These are phyloP conservation scores for Beauveria sp. DNA, from an alignment of 2,329 filamentous ascomycete genomes.

Conservation along the genomic window DNA sequence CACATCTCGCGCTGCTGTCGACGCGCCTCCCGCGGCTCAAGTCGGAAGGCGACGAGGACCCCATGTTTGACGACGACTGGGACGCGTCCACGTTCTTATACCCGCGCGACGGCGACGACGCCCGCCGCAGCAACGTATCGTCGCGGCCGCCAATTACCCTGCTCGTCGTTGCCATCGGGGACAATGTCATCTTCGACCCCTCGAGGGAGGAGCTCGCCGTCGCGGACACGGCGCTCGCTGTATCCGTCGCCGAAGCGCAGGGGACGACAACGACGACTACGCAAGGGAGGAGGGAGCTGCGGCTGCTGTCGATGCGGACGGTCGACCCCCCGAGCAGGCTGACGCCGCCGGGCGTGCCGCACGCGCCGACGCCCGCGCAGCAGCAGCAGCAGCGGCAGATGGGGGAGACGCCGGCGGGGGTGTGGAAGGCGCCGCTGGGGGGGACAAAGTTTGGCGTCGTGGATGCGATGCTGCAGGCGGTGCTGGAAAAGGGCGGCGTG, in stretches of 20 bases:
- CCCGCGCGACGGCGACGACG: slow-evolving; percentile 35
- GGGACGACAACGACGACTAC: slow-evolving; percentile 19
- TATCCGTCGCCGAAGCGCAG: slow-evolving; percentile 59
- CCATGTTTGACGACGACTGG: slow-evolving; percentile 98
- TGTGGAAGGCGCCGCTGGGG: slow-evolving; percentile 81
- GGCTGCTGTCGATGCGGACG: slow-evolving; percentile 61
- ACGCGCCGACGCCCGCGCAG: slow-evolving; percentile 42
- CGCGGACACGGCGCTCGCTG: slow-evolving; percentile 79
- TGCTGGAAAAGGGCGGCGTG: slow-evolving; percentile 69
- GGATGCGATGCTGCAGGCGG: slow-evolving; percentile 66
- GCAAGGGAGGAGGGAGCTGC: slow-evolving; percentile 39
- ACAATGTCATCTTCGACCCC: slow-evolving; percentile 92
- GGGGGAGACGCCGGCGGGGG: slow-evolving; percentile 57
- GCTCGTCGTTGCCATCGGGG: slow-evolving; percentile 76
- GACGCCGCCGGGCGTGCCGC: slow-evolving; percentile 63
- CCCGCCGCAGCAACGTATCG: slow-evolving; percentile 16
- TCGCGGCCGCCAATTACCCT: slow-evolving; percentile 77
- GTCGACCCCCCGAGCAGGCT: slow-evolving; percentile 68
- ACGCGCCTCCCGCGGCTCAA: slow-evolving; percentile 78
- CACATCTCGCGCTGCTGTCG: slow-evolving; percentile 84
- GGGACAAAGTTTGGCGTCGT: slow-evolving; percentile 72
- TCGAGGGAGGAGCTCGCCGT: slow-evolving; percentile 87
- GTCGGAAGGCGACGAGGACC: slow-evolving; percentile 89
- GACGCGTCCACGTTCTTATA: slow-evolving; percentile 74
- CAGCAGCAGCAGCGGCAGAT: slow-evolving; percentile 32